Evolutionary conservation across 2,329 filamentous ascomycete species (phyloP), one percentile per base, ranked within the genome.

Genomic region (Trichoderma pleuroti): DNA sequence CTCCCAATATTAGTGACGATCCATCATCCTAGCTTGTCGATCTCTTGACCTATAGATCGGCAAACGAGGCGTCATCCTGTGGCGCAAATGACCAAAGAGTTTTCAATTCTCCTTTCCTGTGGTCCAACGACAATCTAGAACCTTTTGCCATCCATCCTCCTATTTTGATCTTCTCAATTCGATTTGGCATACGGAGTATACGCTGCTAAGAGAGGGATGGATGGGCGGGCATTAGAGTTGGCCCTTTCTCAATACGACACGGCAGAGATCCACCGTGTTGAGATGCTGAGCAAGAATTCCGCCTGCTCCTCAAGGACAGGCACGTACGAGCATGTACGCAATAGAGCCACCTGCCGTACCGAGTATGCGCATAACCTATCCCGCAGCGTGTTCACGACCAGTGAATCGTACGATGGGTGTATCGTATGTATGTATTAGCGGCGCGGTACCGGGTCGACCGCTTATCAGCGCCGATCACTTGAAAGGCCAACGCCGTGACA

Each of bases 51-150:
- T 61, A 36, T 52, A 57, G 56, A 68, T 68, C 39, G 56, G 42
- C 66, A 68, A 36, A 52, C 54, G 30, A 60, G 66, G 66, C 66
- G 66, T 68, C 66, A 68, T 68, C 16, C 16, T 68, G 24, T 61
- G 66, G 39, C 28, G 39, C 66, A 61, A 14, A 36, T n/a, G n/a
- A 26, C 26, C 54, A 26, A 59, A n/a, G 12, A 24, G 26, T 18
- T 10, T 14, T 30, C 36, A 24, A 26, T 24, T 59, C 32, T 36
- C n/a, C n/a, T 49, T 59, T 57, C 18, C 49, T 42, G 57, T 57
- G 34, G 52, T 32, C 42, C 24, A 67, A 36, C 30, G 21, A 18
- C 21, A 14, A 24, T 26, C 62, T 11, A 36, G 16, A 39, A 8
- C 5, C 24, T 26, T 54, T 34, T 16, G 24, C 34, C 26, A 28